phyloP scores from a whole-genome alignment of 179 eudicot genomes.

The Corrigiola litoralis region DNA sequence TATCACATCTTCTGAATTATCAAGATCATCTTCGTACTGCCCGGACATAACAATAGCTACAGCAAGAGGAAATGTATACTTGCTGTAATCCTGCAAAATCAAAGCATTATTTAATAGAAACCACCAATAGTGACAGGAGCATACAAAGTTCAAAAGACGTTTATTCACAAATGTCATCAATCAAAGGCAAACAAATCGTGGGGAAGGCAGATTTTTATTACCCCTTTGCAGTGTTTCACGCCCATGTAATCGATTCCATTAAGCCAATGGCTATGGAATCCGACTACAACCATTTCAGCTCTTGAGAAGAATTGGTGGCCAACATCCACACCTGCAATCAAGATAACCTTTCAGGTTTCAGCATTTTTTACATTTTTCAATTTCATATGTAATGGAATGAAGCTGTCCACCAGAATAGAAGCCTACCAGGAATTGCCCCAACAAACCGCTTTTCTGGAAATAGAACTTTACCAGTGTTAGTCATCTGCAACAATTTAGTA shows the following conservation, averaged over 20 bases:
- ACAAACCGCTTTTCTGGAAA: slow-evolving; percentile 35
- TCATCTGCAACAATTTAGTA: slow-evolving; percentile 37
- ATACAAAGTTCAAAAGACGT: not conserved
- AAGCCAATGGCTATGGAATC: slow-evolving; percentile 88
- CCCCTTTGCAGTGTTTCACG: slow-evolving; percentile 33
- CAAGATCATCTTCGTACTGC: slow-evolving; percentile 86
- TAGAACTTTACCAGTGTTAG: slow-evolving; percentile 23
- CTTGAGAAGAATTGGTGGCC: slow-evolving; percentile 93
- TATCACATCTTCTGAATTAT: slow-evolving; percentile 61
- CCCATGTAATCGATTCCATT: slow-evolving; percentile 86
- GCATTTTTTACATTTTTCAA: not conserved
- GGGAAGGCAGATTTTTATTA: slow-evolving; percentile 8
- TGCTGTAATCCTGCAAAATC: slow-evolving; percentile 40
- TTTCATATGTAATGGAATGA: not conserved
- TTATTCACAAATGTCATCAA: not conserved
- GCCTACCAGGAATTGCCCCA: slow-evolving; percentile 48
- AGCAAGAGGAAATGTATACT: slow-evolving; percentile 58
- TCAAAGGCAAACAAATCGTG: not conserved
- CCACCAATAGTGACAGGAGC: not conserved
- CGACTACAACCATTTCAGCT: slow-evolving; percentile 92
- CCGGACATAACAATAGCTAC: slow-evolving; percentile 80
- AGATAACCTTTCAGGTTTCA: not conserved
- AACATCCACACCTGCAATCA: slow-evolving; percentile 74
- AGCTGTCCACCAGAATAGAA: not conserved
- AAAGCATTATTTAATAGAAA: no score